Base-by-base conservation (phyloP, 1,284 basidiomycete species). In the Phellinidium pouzarii region DNA sequence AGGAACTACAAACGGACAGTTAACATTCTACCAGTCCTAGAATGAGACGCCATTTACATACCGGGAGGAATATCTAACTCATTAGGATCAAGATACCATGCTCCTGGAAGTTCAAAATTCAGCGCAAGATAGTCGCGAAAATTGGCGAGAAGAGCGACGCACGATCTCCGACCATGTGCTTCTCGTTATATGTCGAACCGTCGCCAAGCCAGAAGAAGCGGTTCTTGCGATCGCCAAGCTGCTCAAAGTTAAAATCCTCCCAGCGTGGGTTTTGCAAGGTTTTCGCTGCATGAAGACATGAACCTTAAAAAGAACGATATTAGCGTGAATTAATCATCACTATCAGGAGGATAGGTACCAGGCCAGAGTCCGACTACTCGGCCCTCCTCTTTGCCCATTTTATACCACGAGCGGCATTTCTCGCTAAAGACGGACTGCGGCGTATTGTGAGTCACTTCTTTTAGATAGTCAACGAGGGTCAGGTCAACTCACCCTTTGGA, bases 321-420 rank as follows among this genome's bases (percentile, higher is more conserved):
- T 20, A 14, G 20, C 25, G 34, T 36, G 17, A 8, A 31, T 46
- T 42, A 46, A 36, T 22, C 20, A 31, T 25, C 27, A 23, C 17
- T 34, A 37, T n/a, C 7, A 19, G 25, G 1, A 11, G 19, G 49
- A n/a, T 17, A 52, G 64, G 20, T 57, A 75, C 80, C 79, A 22
- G 81, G 82, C 79, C 79, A 85, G 3, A 84, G 65, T 0, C 70
- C 79, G 19, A 73, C 71, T 2, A 83, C 68, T 1, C 77, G 71
- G 2, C 82, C 81, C 53, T 81, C 77, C 58, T 74, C 73, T 55
- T 75, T 75, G 3, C 79, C 79, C 43, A 68, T 69, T 62, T 84
- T 84, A 60, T 84, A 85, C 83, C 83, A 86, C 2, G 79, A 79
- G 4, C 74, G 69, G 59, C 82, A 84, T 53, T 76, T 75, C 51